phyloP scores from a whole-genome alignment of 495 filamentous ascomycete genomes.

The Mytilinidion resinicola region DNA sequence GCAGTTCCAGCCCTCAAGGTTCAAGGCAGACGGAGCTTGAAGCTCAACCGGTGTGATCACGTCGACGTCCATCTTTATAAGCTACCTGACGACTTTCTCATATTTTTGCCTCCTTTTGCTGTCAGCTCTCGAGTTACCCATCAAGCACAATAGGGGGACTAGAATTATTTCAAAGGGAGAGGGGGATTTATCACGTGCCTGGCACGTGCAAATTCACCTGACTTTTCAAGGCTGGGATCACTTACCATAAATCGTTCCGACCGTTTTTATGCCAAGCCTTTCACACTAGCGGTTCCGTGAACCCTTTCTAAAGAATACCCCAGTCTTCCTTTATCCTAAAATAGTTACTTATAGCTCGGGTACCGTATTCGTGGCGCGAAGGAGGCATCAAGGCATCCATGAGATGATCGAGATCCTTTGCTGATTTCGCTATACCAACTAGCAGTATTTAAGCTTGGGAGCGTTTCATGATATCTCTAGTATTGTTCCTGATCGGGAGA shows the following conservation, averaged over 20 bases:
- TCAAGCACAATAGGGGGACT: not conserved
- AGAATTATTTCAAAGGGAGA: too few relatives aligned
- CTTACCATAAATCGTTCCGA: slow-evolving; percentile 27
- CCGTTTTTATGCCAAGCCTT: slow-evolving; percentile 21
- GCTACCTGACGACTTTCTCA: slow-evolving; percentile 18
- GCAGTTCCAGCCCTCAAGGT: slow-evolving; percentile 20
- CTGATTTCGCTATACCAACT: slow-evolving; percentile 33
- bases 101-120: slow-evolving; percentile 21
- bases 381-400: slow-evolving; percentile 29
- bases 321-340: slow-evolving; percentile 27
- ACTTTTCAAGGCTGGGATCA: slow-evolving; percentile 1
- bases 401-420: slow-evolving; percentile 29
- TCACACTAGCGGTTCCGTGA: slow-evolving; percentile 28
- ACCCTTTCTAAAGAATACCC: slow-evolving; percentile 19
- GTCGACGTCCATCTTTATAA: slow-evolving; percentile 27
- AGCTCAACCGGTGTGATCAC: slow-evolving; percentile 26
- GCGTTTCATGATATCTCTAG: too few relatives aligned
- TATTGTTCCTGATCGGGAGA: too few relatives aligned
- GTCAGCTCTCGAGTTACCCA: slow-evolving; percentile 3
- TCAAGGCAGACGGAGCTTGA: slow-evolving; percentile 15
- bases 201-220: too few relatives aligned
- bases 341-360: slow-evolving; percentile 3
- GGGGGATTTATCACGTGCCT: too few relatives aligned
- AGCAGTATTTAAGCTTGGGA: slow-evolving; percentile 29
- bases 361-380: slow-evolving; percentile 18